Evolutionary conservation across 2,329 filamentous ascomycete species (phyloP).

Genomic region (Chaetomium globosum): DNA sequence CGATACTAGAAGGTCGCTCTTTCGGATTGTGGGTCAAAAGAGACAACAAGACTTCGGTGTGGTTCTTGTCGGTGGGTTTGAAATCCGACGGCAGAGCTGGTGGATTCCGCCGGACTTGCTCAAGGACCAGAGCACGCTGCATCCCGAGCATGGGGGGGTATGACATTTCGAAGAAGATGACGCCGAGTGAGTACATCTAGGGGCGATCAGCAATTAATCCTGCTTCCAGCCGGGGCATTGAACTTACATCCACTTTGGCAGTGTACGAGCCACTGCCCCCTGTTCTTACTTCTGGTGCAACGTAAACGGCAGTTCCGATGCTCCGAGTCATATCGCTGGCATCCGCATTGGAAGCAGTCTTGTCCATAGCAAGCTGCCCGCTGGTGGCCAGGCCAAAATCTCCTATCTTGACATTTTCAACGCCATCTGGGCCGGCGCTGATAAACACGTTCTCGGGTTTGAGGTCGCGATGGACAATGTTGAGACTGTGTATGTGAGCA

Average conservation of each 20-base stretch:
- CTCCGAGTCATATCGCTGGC: conserved; percentile 69
- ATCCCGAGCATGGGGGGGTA: conserved; percentile 65
- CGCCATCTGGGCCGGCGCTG: conserved; percentile 64
- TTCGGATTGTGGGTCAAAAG: conserved; percentile 81
- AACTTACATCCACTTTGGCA: conserved; percentile 82
- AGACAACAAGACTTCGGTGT: conserved; percentile 76
- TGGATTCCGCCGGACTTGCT: conserved; percentile 67
- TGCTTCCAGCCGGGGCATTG: background rate
- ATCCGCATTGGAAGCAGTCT: conserved; percentile 50
- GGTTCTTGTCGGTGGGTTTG: conserved; percentile 67
- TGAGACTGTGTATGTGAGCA: conserved; percentile 83
- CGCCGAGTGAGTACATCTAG: conserved; percentile 91
- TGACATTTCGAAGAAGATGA: conserved; percentile 99
- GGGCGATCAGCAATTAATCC: conserved; percentile 25
- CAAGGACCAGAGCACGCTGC: conserved; percentile 66
- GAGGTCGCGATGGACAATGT: conserved; percentile 92
- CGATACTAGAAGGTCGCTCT: conserved; percentile 77
- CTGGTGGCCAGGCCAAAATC: conserved; percentile 95
- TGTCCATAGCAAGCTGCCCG: conserved; percentile 72
- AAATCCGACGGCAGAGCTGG: conserved; percentile 75
- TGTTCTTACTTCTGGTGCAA: conserved; percentile 87
- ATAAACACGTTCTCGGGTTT: conserved; percentile 99
- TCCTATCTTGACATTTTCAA: conserved; percentile 90
- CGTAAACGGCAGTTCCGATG: conserved; percentile 82
- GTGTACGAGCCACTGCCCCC: conserved; percentile 77